Base-by-base conservation (phyloP, 805 yeast genomes). In the Pichia rugopelliculosa region DNA sequence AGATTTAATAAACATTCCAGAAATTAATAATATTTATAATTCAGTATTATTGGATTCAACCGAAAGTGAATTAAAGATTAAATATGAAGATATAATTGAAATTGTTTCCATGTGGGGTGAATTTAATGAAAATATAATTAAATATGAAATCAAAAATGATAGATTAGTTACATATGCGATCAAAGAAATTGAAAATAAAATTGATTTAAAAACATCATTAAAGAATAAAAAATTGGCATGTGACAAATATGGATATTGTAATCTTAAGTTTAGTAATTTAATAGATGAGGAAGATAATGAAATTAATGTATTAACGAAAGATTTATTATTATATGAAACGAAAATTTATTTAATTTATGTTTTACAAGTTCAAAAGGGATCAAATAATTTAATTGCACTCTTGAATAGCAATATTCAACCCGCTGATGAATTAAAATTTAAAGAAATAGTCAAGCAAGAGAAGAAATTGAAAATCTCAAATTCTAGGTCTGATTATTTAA, bases 271-370 rank as follows among this genome's bases (percentile, higher is more conserved):
- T 25, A 42, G 27, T 10, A 39, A 34, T n/a, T 30, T 30, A n/a
- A 30, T 30, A 4, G 40, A 41, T 6, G 40, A 41, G 21, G 47
- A 37, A 4, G 39, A 33, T 36, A 41, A 50, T 9, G 48, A 45
- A 17, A 20, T 49, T 18, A 30, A 30, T 30, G 18, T 30, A 24
- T 45, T 39, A 42, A 42, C 10, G 44, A 50, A 15, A 49, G 84
- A 6, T 65, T 87, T 26, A 69, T 83, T 57, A 75, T 87, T 30
- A n/a, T 30, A 30, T 45, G 89, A 87, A 59, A 88, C 85, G 0
- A 91, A 91, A 62, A 71, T 96, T 52, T 84, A 89, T 55, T 68
- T 90, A n/a, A 67, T 84, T 15, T 88, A 88, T 59, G 79, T 91
- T 58, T 79, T 90, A 52, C 80, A 89, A 54, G 86, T 93, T 6